Evolutionary conservation across 352 stramenopile species (phyloP).

Genomic region (Globisporangium barbulae): DNA sequence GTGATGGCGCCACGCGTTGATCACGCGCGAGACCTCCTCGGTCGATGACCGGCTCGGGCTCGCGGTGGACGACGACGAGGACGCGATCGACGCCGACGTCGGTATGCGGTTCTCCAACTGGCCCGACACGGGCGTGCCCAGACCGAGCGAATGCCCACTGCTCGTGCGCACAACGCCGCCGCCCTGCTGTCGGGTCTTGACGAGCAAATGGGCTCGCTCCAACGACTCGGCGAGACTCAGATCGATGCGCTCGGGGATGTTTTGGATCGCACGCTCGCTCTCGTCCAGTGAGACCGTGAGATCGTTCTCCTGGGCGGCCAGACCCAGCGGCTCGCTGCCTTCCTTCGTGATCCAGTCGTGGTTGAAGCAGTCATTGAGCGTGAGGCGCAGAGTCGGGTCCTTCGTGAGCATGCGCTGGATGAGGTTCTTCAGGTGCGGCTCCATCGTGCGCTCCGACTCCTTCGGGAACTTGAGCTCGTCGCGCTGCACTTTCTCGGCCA

Average conservation of each 20-base stretch:
- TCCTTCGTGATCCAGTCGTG: constrained; percentile 94
- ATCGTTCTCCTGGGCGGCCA: constrained; percentile 47
- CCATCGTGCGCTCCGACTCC: constrained; percentile 66
- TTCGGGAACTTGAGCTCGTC: constrained; percentile 86
- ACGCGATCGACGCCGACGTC: constrained; percentile 32
- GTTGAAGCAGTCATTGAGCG: constrained; percentile 79
- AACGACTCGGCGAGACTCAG: constrained; percentile 69
- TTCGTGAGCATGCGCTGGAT: constrained; percentile 91
- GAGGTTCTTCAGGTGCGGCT: constrained; percentile 89
- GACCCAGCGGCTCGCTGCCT: constrained; percentile 78
- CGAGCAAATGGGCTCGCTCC: constrained; percentile 67
- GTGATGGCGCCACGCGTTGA: constrained; percentile 81
- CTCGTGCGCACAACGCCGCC: constrained; percentile 44
- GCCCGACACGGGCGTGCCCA: constrained; percentile 35
- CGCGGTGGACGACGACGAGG: constrained; percentile 32
- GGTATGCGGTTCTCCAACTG: constrained; percentile 50
- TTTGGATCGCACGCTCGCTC: constrained; percentile 81
- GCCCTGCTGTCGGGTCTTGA: constrained; percentile 68
- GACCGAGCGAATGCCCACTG: constrained; percentile 36
- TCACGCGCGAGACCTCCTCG: constrained; percentile 77
- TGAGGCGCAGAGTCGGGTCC: constrained; percentile 76
- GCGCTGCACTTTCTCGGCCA: constrained; percentile 82
- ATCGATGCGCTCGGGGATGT: constrained; percentile 86
- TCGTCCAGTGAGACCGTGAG: constrained; percentile 82
- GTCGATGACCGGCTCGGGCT: constrained; percentile 58